Conservation (phyloP, 176 grass and related monocot species). For the Puya raimondii region DNA sequence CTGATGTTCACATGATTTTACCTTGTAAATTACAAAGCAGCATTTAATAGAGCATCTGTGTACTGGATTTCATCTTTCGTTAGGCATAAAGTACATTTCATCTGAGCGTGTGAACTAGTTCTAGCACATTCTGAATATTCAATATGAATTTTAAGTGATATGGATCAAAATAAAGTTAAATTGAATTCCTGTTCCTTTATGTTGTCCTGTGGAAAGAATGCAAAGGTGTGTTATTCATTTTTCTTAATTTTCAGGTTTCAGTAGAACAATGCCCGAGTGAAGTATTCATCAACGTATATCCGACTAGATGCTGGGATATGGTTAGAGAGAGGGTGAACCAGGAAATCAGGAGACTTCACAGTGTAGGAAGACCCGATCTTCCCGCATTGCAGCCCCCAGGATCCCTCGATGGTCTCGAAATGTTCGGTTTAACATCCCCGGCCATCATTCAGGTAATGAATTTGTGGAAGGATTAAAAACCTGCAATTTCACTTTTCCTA, state of each 20-base stretch:
- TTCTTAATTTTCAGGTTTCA: conserved; percentile 47
- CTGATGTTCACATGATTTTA: background rate
- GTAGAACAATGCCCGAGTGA: conserved; percentile 66
- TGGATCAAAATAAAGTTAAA: background rate
- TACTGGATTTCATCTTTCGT: too few relatives aligned
- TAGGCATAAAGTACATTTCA: too few relatives aligned
- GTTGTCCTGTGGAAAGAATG: conserved; percentile 26
- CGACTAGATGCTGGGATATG: conserved; percentile 84
- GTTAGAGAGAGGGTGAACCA: conserved; percentile 81
- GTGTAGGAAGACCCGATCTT: conserved; percentile 56
- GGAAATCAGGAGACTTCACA: conserved; percentile 67
- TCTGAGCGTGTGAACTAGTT: too few relatives aligned
- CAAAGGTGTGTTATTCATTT: background rate
- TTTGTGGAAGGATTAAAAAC: background rate
- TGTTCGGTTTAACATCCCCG: conserved; percentile 77
- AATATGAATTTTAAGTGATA: background rate
- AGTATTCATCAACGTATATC: conserved; percentile 62
- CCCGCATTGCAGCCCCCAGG: conserved; percentile 63
- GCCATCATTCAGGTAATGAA: conserved; percentile 45
- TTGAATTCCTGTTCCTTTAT: background rate
- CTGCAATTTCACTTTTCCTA: background rate
- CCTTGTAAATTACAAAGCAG: background rate
- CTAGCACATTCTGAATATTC: background rate
- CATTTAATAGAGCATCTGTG: too few relatives aligned
- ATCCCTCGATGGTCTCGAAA: conserved; percentile 82